Evolutionary conservation across 495 filamentous ascomycete genomes (phyloP), one percentile per base, ranked within the genome.

Genomic region (Penicillium longicatenatum): DNA sequence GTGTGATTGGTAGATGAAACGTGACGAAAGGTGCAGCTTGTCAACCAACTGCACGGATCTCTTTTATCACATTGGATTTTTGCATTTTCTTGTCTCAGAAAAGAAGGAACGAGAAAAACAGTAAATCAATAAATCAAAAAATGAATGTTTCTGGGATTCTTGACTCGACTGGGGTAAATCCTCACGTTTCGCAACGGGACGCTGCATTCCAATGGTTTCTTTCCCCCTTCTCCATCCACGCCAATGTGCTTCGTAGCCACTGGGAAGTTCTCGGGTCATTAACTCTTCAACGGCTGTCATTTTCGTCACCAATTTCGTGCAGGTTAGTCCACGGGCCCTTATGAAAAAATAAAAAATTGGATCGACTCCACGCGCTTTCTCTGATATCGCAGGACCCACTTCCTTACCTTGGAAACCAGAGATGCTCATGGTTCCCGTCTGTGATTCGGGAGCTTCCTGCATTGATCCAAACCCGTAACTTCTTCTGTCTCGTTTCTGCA

Each of bases 1-100:
- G 11, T 42, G 43, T 70, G 67, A 70, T 70, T 70, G 67, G 67
- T 45, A 35, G 55, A 20, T 5, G 50, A 59, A 50, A 48, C 45
- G 67, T 70, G 67, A 70, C 41, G 62, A 61, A 63, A 62, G 59
- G 59, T 70, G 67, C 67, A 70, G 61, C 49, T 69, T 62, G 57
- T 56, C 60, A 63, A 62, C 59, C 26, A n/a, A 31, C 59, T 59
- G 60, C 60, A 65, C 63, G 60, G 62, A 66, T 65, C 62, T 62
- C 55, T 46, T 54, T 16, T 29, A 61, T 69, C 66, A 69, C 66
- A 69, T 61, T 26, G 42, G 52, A 42, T 53, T 45, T 41, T 6
- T 3, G 0, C 50, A 31, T 52, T 43, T 29, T 51, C 30, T 51
- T 51, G 48, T 51, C 48, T 51, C 48, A 51, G 48, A 24, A 37